Percentiles rank a stretch among this genome's conserved stretches.
These are phyloP conservation scores for Colletotrichum sansevieriae DNA, from an alignment of 2,329 filamentous ascomycete genomes.

Conservation along the genomic window DNA sequence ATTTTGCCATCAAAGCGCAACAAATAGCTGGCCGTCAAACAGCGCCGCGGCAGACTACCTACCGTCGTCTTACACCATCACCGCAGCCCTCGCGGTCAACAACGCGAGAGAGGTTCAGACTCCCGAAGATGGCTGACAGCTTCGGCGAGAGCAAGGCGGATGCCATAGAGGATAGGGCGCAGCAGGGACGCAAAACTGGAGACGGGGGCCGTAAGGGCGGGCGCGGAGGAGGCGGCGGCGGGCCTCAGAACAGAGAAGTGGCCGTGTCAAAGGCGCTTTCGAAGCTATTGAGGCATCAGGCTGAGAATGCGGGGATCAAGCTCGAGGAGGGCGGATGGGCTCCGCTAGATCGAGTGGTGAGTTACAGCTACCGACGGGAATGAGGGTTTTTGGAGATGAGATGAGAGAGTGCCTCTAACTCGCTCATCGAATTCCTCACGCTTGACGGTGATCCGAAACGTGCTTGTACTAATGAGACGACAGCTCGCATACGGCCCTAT, in stretches of 20 bases:
- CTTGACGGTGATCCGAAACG: slow-evolving; percentile 9
- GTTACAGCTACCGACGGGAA: slow-evolving; percentile 47
- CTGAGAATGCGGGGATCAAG: slow-evolving; percentile 66
- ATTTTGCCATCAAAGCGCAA: neutral
- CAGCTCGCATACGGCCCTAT: slow-evolving; percentile 70
- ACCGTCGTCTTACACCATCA: slow-evolving; percentile 83
- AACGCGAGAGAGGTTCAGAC: neutral
- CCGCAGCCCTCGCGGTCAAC: slow-evolving; percentile 65
- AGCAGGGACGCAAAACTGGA: slow-evolving; percentile 41
- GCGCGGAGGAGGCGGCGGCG: slow-evolving; percentile 46
- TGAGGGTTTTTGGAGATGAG: neutral
- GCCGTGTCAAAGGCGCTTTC: slow-evolving; percentile 68
- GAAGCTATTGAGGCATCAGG: slow-evolving; percentile 68
- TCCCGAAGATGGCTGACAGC: slow-evolving; percentile 26
- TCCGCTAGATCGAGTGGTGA: slow-evolving; percentile 69
- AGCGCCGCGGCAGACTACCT: slow-evolving; percentile 58
- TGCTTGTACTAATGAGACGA: neutral
- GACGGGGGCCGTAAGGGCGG: slow-evolving; percentile 48
- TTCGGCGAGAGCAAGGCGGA: slow-evolving; percentile 13
- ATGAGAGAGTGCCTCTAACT: neutral
- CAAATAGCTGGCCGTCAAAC: neutral
- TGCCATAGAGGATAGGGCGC: slow-evolving; percentile 42
- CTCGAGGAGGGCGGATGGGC: slow-evolving; percentile 73
- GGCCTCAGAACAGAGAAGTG: slow-evolving; percentile 56
- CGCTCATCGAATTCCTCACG: neutral